Base-by-base conservation (phyloP, 805 yeast genomes). In the Cyberlindnera japonica region DNA sequence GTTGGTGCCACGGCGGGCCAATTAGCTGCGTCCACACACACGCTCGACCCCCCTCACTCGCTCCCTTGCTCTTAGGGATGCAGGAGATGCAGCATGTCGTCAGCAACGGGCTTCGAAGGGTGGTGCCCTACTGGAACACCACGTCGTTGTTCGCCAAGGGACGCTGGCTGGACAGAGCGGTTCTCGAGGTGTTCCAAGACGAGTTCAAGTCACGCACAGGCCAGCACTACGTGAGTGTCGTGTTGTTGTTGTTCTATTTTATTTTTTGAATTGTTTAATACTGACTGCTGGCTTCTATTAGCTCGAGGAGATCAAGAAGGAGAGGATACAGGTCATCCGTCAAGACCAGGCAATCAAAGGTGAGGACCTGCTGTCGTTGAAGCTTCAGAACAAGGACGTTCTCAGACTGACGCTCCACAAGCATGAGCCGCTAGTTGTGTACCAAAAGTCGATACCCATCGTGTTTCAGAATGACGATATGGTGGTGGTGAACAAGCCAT, bases 401-500 rank as follows among this genome's bases (percentile, higher is more conserved):
- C 19, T 54, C n/a, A 36, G 31, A 20, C 19, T 51, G 78, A 67
- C 71, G 18, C 34, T 81, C 34, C 97, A 89, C 57, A 75, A 91
- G 38, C 97, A 91, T 57, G 99, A 93, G 56, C 96, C 97, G 2
- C 45, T 53, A 10, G 54, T 56, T 1, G 35, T 40, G 11, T 40
- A 50, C 27, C 44, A 49, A 1, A 41, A 37, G 61, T 81, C 33
- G 29, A 67, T 61, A 14, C 46, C 46, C 12, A 47, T 53, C 14
- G 47, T 56, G 7, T 39, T 69, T 56, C 83, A 51, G 10, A 20
- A 41, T 57, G 86, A 81, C 5, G 74, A 81, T 34, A 58, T 88
- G 12, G 68, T 93, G 7, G 95, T 85, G 2, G 81, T 93, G 9
- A 95, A 91, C 58, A 93, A 93, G 50, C 99, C 99, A 0, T 75